Evolutionary conservation across 2,329 filamentous ascomycete genomes (phyloP).

Genomic region (Alternaria brassicicola): DNA sequence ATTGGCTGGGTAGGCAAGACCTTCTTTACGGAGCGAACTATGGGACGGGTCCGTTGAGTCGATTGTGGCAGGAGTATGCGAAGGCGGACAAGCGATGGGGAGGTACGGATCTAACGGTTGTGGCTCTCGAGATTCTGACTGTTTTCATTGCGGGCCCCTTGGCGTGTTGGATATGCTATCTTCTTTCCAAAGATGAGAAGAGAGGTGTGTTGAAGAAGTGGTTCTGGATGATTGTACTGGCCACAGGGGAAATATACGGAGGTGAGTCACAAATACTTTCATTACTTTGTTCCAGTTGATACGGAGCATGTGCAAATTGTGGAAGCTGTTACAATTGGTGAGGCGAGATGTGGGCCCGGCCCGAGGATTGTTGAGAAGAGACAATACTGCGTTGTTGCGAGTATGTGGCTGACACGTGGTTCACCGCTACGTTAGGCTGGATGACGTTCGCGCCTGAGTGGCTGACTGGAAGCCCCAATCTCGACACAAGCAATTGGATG

Average conservation of each 20-base stretch:
- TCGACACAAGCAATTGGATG: slow-evolving; percentile 65
- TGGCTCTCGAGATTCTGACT: slow-evolving; percentile 66
- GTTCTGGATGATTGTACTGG: slow-evolving; percentile 64
- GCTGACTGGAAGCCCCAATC: slow-evolving; percentile 63
- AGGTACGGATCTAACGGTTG: slow-evolving; percentile 62
- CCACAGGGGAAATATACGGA: slow-evolving; percentile 69
- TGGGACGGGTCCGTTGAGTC: slow-evolving; percentile 59
- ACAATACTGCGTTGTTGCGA: slow-evolving; percentile 25
- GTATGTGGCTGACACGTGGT: slow-evolving; percentile 47
- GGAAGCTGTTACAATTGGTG: slow-evolving; percentile 15
- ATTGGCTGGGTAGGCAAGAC: slow-evolving; percentile 61
- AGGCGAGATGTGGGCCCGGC: slow-evolving; percentile 29
- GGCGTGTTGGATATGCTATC: slow-evolving; percentile 63
- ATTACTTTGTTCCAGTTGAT: slow-evolving; percentile 2
- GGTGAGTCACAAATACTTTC: slow-evolving; percentile 44
- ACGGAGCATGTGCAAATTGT: slow-evolving; percentile 10
- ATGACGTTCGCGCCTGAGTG: slow-evolving; percentile 72
- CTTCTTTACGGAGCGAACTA: slow-evolving; percentile 66
- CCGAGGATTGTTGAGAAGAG: slow-evolving; percentile 25
- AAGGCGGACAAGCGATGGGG: slow-evolving; percentile 68
- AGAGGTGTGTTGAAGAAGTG: slow-evolving; percentile 48
- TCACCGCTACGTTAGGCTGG: slow-evolving; percentile 53
- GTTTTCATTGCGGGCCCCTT: slow-evolving; percentile 65
- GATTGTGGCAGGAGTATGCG: slow-evolving; percentile 70
- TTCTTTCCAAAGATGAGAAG: slow-evolving; percentile 51